These are phyloP conservation scores for Oryza punctata DNA, from an alignment of 176 grass and related monocot species.

Conservation along the genomic window DNA sequence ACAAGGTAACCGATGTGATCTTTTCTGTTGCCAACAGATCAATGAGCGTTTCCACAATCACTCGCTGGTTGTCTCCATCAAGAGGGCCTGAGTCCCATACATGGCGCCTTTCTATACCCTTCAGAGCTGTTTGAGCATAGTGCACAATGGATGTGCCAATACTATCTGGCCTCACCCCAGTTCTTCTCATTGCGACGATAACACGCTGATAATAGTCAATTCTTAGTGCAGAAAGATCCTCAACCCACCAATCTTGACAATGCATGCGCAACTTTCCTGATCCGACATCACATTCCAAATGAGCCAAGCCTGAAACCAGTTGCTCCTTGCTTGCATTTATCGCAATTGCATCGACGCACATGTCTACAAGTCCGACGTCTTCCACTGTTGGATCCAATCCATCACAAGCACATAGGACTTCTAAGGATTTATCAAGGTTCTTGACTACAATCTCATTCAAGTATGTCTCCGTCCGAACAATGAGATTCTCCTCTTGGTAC, in stretches of 20 bases:
- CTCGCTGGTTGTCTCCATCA: conserved; percentile 64
- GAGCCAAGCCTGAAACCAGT: conserved; percentile 48
- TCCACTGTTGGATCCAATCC: conserved; percentile 63
- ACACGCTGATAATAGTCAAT: conserved; percentile 74
- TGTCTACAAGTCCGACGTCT: conserved; percentile 54
- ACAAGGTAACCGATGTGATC: conserved; percentile 65
- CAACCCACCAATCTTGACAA: conserved; percentile 85
- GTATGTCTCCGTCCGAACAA: conserved; percentile 61
- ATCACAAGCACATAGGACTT: conserved; percentile 67
- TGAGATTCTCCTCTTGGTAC: conserved; percentile 65
- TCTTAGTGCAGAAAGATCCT: conserved; percentile 71
- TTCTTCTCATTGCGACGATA: conserved; percentile 68
- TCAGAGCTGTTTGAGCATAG: conserved; percentile 76
- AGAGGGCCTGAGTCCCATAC: conserved; percentile 65
- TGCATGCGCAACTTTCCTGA: conserved; percentile 43
- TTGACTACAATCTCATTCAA: conserved; percentile 61
- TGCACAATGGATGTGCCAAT: conserved; percentile 70
- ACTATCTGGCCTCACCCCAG: conserved; percentile 62
- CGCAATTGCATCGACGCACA: conserved; percentile 78
- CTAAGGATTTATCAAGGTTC: conserved; percentile 63
- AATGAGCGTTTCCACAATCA: conserved; percentile 68
- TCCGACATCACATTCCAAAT: conserved; percentile 52
- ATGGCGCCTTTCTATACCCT: conserved; percentile 67
- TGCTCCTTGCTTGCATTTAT: conserved; percentile 63
- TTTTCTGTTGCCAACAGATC: conserved; percentile 75